Evolutionary conservation across 371 early-diverging fungal species (phyloP).

Genomic region (Lichtheimia ornata): DNA sequence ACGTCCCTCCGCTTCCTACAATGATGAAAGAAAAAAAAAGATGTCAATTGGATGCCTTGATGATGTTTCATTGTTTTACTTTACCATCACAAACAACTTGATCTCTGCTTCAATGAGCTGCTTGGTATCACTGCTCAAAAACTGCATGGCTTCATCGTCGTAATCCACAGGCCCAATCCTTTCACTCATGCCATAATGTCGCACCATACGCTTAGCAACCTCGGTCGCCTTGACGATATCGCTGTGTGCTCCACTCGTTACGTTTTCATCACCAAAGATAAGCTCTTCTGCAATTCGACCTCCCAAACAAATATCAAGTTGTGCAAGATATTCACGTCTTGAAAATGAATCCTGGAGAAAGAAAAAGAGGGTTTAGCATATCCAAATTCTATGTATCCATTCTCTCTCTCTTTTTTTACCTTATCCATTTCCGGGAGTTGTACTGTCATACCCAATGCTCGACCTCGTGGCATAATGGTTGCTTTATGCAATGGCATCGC

Average conservation of each 20-base stretch:
- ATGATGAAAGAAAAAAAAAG: not conserved
- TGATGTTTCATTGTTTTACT: conserved; percentile 11
- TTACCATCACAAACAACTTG: conserved; percentile 65
- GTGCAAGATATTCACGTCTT: conserved; percentile 78
- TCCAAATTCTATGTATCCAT: not conserved
- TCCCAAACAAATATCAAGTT: conserved; percentile 93
- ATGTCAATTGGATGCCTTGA: not conserved
- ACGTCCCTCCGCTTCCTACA: conserved; percentile 55
- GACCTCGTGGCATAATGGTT: conserved; percentile 94
- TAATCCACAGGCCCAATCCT: conserved; percentile 62
- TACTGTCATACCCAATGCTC: conserved; percentile 84
- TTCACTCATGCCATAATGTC: conserved; percentile 89
- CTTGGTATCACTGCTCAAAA: conserved; percentile 72
- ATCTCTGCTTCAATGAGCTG: conserved; percentile 80
- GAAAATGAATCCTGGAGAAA: conserved; percentile 61
- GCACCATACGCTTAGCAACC: conserved; percentile 88
- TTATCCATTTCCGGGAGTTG: conserved; percentile 93
- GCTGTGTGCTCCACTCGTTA: conserved; percentile 88
- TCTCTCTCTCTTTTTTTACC: conserved; percentile 12
- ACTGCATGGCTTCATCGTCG: conserved; percentile 65
- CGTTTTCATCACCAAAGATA: conserved; percentile 85
- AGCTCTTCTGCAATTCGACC: conserved; percentile 94
- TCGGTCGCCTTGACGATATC: conserved; percentile 88
- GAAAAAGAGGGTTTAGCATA: not conserved
- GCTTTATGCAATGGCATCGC: conserved; percentile 95